These are phyloP conservation scores for Mortierella sp. DNA, from an alignment of 371 early-diverging fungal genomes.

Conservation along the genomic window DNA sequence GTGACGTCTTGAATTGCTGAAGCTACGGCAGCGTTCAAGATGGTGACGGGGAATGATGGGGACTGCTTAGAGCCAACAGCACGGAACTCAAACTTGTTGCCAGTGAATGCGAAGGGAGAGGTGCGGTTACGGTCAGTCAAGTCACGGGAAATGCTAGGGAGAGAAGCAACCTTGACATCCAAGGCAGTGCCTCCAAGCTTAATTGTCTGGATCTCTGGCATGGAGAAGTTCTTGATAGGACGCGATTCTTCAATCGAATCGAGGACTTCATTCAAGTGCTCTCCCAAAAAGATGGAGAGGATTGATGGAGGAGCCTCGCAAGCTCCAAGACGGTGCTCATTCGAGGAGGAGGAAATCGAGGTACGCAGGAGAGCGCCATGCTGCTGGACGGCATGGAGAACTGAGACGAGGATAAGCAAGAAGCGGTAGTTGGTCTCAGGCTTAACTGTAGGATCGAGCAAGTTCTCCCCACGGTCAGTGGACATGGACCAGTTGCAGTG, in stretches of 20 bases:
- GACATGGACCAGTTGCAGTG: conserved; percentile 99
- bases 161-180: conserved; percentile 93
- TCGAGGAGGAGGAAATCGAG: conserved; percentile 92
- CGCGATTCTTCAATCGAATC: conserved; percentile 91
- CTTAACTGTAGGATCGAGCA: conserved; percentile 92
- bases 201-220: conserved; percentile 88
- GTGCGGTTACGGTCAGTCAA: conserved; percentile 99
- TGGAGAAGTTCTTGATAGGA: conserved; percentile 84
- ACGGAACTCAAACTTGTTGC: conserved; percentile 99
- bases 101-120: conserved; percentile 98
- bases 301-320: conserved; percentile 98
- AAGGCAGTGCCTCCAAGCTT: conserved; percentile 95
- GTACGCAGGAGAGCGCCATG: conserved; percentile 92
- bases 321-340: conserved; percentile 98
- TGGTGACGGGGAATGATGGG: conserved; percentile 94
- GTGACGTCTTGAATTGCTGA: conserved; percentile 82
- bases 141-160: conserved; percentile 95
- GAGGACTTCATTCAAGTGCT: conserved; percentile 94
- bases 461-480: conserved; percentile 94
- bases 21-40: conserved; percentile 95
- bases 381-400: conserved; percentile 90
- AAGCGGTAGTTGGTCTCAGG: conserved; percentile 98
- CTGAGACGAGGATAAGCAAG: conserved; percentile 92
- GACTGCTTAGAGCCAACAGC: conserved; percentile 98
- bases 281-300: conserved; percentile 96